These are phyloP conservation scores for Blastomyces parvus DNA, from an alignment of 2,329 filamentous ascomycete species.

Conservation along the genomic window DNA sequence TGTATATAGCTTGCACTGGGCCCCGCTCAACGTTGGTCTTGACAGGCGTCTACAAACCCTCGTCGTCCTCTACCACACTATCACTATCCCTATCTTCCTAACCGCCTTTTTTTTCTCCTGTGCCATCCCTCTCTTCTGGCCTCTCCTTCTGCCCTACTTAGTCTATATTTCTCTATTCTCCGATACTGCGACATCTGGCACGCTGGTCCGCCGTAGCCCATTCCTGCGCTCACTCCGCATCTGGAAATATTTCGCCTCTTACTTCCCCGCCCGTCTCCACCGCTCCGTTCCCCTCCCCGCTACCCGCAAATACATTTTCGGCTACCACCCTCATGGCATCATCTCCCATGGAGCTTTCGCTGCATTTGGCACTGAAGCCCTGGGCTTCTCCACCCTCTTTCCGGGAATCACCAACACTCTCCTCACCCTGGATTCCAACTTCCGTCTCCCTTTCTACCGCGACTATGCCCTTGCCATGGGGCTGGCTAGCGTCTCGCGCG, in stretches of 20 bases:
- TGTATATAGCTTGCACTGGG: constrained; percentile 61
- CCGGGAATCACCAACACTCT: constrained; percentile 92
- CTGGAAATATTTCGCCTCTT: constrained; percentile 84
- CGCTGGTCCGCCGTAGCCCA: constrained; percentile 62
- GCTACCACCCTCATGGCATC: constrained; percentile 95
- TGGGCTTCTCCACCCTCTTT: constrained; percentile 79
- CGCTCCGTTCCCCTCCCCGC: constrained; percentile 70
- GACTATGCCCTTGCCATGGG: constrained; percentile 91
- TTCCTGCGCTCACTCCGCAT: constrained; percentile 62
- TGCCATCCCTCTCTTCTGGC: constrained; percentile 87
- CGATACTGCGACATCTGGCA: constrained; percentile 64
- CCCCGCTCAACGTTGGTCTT: constrained; percentile 65
- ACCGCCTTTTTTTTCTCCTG: constrained; percentile 84
- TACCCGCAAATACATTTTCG: constrained; percentile 88
- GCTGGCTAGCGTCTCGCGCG: constrained; percentile 76
- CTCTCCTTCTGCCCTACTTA: constrained; percentile 64
- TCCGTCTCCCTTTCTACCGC: constrained; percentile 83
- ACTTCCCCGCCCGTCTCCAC: constrained; percentile 83
- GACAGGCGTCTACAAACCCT: constrained; percentile 66
- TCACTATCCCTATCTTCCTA: constrained; percentile 60
- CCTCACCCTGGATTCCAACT: constrained; percentile 90
- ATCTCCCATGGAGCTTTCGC: constrained; percentile 94
- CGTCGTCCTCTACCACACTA: constrained; percentile 63
- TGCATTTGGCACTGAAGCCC: constrained; percentile 79
- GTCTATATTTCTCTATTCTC: constrained; percentile 70